A percentile compares a stretch with the other conserved stretches of the same genome.
These are phyloP conservation scores for Populus tremula DNA, from an alignment of 345 rosid genomes.

Conservation along the genomic window DNA sequence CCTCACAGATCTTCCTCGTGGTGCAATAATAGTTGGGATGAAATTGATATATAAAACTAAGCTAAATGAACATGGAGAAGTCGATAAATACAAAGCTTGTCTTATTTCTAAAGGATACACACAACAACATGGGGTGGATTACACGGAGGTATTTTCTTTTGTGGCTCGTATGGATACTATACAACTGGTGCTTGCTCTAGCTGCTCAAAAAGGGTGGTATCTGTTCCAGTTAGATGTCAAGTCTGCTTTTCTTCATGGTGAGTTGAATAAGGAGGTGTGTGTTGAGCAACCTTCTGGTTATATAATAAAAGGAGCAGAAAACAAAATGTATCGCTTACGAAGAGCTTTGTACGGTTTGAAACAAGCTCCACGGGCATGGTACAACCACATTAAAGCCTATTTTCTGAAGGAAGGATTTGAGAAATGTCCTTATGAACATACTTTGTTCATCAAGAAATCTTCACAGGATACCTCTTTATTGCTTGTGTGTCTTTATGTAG, in stretches of 20 bases:
- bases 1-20: neutral
- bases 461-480: neutral
- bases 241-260: neutral
- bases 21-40: neutral
- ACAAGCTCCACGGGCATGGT: neutral
- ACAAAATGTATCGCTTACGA: neutral
- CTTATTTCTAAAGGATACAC: too few species aligned
- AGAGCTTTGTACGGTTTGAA: neutral
- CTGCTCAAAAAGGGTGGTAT: neutral
- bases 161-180: neutral
- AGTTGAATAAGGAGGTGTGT: conserved; percentile 5
- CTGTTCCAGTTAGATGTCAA: neutral
- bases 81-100: neutral
- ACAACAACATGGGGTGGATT: too few species aligned
- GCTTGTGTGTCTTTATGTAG: neutral
- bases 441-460: neutral
- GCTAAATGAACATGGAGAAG: conserved; percentile 6
- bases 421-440: neutral
- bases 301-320: neutral
- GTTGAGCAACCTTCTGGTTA: conserved; percentile 9
- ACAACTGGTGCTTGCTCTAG: neutral
- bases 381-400: neutral
- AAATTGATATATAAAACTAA: conserved; percentile 9
- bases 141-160: too few species aligned
- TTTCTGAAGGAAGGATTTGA: neutral